Evolutionary conservation across 257 asterid species (phyloP), one percentile per base, ranked within the genome.

Genomic region (Datura wrightii): DNA sequence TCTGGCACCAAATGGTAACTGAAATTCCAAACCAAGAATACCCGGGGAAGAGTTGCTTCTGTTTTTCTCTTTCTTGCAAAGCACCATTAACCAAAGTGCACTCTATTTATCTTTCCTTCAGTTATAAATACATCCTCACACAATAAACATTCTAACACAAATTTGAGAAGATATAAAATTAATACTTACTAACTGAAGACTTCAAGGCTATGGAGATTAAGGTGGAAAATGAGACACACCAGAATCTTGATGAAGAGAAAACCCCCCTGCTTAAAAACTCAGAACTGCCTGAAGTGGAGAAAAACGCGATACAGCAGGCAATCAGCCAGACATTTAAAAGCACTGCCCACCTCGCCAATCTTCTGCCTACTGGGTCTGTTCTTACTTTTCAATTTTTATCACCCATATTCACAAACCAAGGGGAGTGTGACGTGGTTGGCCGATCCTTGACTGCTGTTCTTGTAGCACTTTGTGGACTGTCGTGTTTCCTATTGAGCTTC

Each of bases 311-410:
- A 85, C 99, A 96, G 79, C 88, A 91, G 89, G 98, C 98, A 84
- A 95, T 94, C n/a, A 95, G 97, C n/a, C 97, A 94, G 53, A 97
- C 99, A 31, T 95, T 97, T 66, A 85, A 86, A 85, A 94, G 98
- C 95, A 92, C 98, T 8, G 97, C 98, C 14, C 91, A 94, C 58
- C 86, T 97, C 4, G 98, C 98, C 53, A 97, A 97, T 86, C 98
- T 95, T 79, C 89, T 97, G 5, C 98, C 99, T 6, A 97, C 98
- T 2, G 99, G 99, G 50, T 86, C 99, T 0, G 97, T 94, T 24
- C 98, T 97, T 11, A 90, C 96, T 11, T 94, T 94, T 48, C 98
- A 95, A 36, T 92, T 97, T 19, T 91, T 97, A 1, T 81, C 97
- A 0, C 98, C 98, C 1, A 87, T 97, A 44, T 95, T 95, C 91